Percentiles rank a stretch among this genome's conserved stretches.
Evolutionary conservation across 2,329 filamentous ascomycete species (phyloP).

Genomic region (Metarhizium anisopliae): DNA sequence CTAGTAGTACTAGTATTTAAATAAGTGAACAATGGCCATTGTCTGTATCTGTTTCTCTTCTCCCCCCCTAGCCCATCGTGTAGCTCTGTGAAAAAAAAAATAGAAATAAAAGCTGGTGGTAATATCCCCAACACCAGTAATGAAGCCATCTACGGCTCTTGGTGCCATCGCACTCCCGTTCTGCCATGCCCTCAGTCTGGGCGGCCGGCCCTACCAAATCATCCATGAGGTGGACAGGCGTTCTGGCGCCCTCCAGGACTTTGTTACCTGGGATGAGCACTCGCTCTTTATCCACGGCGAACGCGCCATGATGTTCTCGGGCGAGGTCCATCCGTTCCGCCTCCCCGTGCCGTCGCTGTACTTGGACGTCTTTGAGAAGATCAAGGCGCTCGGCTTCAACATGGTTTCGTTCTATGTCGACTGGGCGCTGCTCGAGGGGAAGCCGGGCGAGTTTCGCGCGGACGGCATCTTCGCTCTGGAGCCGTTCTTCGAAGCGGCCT

Average conservation of each 20-base stretch:
- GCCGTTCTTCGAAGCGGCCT: slow-evolving; percentile 68
- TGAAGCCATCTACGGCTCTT: slow-evolving; percentile 15
- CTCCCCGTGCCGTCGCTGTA: slow-evolving; percentile 39
- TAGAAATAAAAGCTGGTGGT: not conserved
- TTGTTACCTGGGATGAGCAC: slow-evolving; percentile 62
- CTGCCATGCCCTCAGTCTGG: slow-evolving; percentile 9
- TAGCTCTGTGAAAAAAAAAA: not conserved
- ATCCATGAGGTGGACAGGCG: slow-evolving; percentile 15
- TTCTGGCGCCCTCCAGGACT: slow-evolving; percentile 19
- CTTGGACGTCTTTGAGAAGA: slow-evolving; percentile 72
- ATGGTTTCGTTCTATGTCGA: slow-evolving; percentile 71
- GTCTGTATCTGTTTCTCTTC: too few species aligned
- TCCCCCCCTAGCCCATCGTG: not conserved
- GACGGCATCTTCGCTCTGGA: slow-evolving; percentile 65
- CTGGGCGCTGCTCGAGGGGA: slow-evolving; percentile 71
- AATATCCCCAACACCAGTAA: slow-evolving; percentile 1
- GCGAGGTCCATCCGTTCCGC: slow-evolving; percentile 62
- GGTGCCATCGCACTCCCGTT: slow-evolving; percentile 5
- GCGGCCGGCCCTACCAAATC: slow-evolving; percentile 12
- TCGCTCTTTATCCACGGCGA: slow-evolving; percentile 63
- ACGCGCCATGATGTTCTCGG: slow-evolving; percentile 62
- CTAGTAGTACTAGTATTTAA: not conserved
- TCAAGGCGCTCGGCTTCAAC: slow-evolving; percentile 73
- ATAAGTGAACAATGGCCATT: not conserved
- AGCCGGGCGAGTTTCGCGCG: slow-evolving; percentile 57